phyloP scores from a whole-genome alignment of 345 rosid genomes.

The Salix suchowensis region DNA sequence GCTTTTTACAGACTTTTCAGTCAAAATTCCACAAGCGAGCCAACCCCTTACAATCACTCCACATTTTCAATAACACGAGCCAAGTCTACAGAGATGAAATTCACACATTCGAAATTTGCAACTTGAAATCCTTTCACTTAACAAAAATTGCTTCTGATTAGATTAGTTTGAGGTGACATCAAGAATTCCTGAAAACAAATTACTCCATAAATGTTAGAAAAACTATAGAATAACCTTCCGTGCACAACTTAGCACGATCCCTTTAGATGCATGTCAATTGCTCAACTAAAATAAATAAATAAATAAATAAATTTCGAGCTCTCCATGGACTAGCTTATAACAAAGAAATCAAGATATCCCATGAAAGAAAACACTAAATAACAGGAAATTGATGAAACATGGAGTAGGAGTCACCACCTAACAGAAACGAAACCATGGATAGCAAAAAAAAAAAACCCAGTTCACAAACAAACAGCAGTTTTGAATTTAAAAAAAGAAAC shows the following conservation, averaged over 20 bases:
- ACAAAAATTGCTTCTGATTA: not conserved
- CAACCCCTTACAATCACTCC: not conserved
- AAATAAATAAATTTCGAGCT: not conserved
- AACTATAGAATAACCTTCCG: slow-evolving; percentile 4
- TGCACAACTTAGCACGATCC: not conserved
- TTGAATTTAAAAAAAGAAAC: not conserved
- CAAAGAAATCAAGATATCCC: not conserved
- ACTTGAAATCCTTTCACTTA: not conserved
- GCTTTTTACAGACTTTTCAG: too few species aligned
- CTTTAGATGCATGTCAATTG: not conserved
- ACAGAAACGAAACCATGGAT: not conserved
- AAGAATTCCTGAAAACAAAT: not conserved
- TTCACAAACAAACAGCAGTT: slow-evolving; percentile 7
- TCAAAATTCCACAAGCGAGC: not conserved
- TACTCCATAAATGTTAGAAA: not conserved
- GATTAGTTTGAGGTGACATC: not conserved
- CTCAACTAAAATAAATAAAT: not conserved
- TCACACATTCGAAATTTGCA: not conserved
- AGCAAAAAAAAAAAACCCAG: not conserved
- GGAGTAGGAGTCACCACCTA: not conserved
- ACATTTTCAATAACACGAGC: not conserved
- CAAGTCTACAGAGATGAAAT: not conserved
- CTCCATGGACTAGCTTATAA: not conserved
- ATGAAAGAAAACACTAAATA: not conserved
- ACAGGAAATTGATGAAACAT: not conserved